Percentiles rank a stretch among this genome's conserved stretches.
These are phyloP conservation scores for Pseudotsuga menziesii DNA, from an alignment of 75 land plant species.

Conservation along the genomic window DNA sequence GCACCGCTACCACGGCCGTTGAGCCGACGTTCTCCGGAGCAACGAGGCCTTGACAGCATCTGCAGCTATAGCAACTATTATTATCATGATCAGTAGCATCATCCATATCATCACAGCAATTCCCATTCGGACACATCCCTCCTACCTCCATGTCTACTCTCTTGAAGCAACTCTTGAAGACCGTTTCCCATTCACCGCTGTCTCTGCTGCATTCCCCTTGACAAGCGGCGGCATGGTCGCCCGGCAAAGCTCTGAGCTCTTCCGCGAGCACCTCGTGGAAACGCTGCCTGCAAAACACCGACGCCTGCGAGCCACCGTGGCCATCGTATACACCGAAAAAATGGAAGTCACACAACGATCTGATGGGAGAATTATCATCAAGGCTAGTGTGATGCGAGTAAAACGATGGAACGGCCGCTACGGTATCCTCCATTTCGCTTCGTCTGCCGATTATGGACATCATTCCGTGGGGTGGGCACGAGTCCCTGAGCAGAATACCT, in stretches of 20 bases:
- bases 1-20: conserved; percentile 79
- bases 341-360: conserved; percentile 20
- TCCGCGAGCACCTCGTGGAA: conserved; percentile 67
- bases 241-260: conserved; percentile 34
- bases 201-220: background rate
- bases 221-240: background rate
- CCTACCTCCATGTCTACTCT: conserved; percentile 66
- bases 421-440: conserved; percentile 68
- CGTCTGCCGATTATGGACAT: conserved; percentile 27
- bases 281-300: conserved; percentile 70
- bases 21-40: conserved; percentile 72
- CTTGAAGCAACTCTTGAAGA: conserved; percentile 60
- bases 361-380: conserved; percentile 10
- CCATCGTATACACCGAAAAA: conserved; percentile 82
- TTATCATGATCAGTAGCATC: conserved; percentile 12
- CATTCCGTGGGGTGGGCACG: too few species aligned
- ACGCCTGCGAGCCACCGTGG: conserved; percentile 79
- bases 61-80: conserved; percentile 6
- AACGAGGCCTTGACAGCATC: conserved; percentile 1
- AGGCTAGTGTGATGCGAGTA: conserved; percentile 23
- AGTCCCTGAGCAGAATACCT: too few species aligned
- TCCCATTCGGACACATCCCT: background rate
- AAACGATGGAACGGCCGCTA: conserved; percentile 44
- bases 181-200: conserved; percentile 27
- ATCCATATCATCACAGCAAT: conserved; percentile 14